These are phyloP conservation scores for Talaromyces amestolkiae DNA, from an alignment of 2,329 filamentous ascomycete species.

Conservation along the genomic window DNA sequence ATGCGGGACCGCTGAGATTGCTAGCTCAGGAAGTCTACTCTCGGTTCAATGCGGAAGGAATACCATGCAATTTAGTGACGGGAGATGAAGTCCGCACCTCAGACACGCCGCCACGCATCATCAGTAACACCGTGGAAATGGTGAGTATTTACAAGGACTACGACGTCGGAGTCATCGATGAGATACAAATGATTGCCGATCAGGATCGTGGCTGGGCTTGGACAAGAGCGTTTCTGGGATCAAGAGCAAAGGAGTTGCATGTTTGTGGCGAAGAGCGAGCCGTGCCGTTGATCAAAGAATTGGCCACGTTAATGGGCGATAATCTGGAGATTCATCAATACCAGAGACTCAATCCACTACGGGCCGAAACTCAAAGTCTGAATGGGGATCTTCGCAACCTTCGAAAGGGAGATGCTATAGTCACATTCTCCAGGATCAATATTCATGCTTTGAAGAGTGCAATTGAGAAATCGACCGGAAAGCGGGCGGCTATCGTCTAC, in stretches of 20 bases:
- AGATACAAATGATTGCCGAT: constrained; percentile 96
- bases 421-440: constrained; percentile 77
- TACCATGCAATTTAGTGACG: constrained; percentile 75
- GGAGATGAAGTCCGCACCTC: constrained; percentile 83
- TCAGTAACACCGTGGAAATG: constrained; percentile 95
- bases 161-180: constrained; percentile 94
- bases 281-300: constrained; percentile 71
- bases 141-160: constrained; percentile 57
- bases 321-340: constrained; percentile 79
- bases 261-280: constrained; percentile 86
- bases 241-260: constrained; percentile 85
- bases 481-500: constrained; percentile 87
- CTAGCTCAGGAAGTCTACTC: constrained; percentile 93
- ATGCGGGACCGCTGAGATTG: constrained; percentile 83
- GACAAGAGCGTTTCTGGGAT: constrained; percentile 84
- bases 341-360: constrained; percentile 74
- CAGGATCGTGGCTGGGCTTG: constrained; percentile 83
- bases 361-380: constrained; percentile 64
- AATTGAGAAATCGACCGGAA: constrained; percentile 73
- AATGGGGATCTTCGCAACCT: constrained; percentile 63
- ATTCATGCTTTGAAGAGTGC: constrained; percentile 77
- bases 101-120: constrained; percentile 58
- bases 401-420: constrained; percentile 84
- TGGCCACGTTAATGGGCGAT: constrained; percentile 79
- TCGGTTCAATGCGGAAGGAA: constrained; percentile 76